phyloP scores from a whole-genome alignment of 192 early-diverging fungal species.

The Funneliformis geosporum region DNA sequence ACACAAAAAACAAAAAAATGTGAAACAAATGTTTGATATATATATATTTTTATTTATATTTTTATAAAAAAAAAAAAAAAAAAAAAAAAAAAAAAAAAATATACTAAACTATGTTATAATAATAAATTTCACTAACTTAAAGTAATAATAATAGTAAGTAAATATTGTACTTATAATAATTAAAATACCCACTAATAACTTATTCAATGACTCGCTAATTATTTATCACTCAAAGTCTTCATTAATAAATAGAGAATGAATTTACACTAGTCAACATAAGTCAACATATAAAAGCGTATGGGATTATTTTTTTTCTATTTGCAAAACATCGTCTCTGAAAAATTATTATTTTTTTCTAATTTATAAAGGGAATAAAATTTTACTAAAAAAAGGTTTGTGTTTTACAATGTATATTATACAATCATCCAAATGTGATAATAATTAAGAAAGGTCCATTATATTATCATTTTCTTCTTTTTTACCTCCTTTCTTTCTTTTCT shows the following conservation, averaged over 20 bases:
- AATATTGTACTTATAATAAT: not conserved
- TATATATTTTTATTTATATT: no score
- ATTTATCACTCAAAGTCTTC: not conserved
- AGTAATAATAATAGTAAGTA: not conserved
- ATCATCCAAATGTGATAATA: not conserved
- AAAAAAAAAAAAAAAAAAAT: not conserved
- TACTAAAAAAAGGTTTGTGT: not conserved
- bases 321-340: not conserved
- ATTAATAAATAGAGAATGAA: no score
- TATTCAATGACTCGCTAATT: not conserved
- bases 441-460: conserved; percentile 25
- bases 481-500: not conserved
- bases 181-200: not conserved
- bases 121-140: not conserved
- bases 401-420: not conserved
- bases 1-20: not conserved
- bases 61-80: no score
- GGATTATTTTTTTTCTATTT: not conserved
- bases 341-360: not conserved
- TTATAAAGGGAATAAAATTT: not conserved
- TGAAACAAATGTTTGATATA: not conserved
- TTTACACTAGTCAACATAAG: not conserved
- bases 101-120: not conserved
- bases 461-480: conserved; percentile 8
- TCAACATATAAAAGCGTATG: not conserved